A percentile compares a stretch with the other conserved stretches of the same genome.
phyloP scores from a whole-genome alignment of 192 early-diverging fungal species.

The Backusella circina region DNA sequence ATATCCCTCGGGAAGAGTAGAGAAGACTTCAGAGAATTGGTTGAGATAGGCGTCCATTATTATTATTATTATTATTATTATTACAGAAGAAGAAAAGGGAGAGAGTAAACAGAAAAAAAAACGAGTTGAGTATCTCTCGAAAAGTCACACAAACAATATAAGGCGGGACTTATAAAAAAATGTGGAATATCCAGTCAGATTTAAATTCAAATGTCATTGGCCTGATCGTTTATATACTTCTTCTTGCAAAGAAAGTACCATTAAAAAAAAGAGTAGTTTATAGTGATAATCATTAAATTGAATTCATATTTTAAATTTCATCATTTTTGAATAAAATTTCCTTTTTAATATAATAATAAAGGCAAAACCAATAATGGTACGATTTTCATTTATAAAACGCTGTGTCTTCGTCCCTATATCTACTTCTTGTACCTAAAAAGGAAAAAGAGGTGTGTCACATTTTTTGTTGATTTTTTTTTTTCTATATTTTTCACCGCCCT shows the following conservation, averaged over 20 bases:
- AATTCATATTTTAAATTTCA: not conserved
- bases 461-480: not conserved
- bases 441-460: not conserved
- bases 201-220: not conserved
- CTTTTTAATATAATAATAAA: not conserved
- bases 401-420: not conserved
- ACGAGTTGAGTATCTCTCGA: not conserved
- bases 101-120: not conserved
- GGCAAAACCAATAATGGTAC: not conserved
- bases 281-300: too few species aligned
- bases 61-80: not conserved
- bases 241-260: not conserved
- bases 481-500: not conserved
- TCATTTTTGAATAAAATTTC: not conserved
- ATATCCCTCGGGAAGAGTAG: constrained; percentile 44
- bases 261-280: too few species aligned
- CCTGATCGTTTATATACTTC: not conserved
- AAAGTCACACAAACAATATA: not conserved
- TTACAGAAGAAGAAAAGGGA: constrained; percentile 1
- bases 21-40: constrained; percentile 18
- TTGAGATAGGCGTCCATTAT: constrained; percentile 19
- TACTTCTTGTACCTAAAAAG: not conserved
- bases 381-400: not conserved
- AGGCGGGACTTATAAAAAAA: not conserved
- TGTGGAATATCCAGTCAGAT: not conserved